Base-by-base conservation (phyloP, 1,284 basidiomycete species). In the Macrocystidia cucumis region DNA sequence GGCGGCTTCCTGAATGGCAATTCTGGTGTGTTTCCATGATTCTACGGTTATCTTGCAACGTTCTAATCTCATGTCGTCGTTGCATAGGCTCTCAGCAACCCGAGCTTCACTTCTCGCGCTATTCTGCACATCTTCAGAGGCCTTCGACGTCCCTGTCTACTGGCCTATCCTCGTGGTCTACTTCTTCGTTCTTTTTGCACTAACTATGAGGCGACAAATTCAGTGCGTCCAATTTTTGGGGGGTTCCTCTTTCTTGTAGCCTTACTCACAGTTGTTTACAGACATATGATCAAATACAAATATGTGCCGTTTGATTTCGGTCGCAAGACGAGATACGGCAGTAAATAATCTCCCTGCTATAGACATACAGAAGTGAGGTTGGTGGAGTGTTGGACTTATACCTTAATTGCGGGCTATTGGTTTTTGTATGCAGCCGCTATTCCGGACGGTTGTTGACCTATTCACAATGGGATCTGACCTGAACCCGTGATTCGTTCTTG, bases 201-300 rank as follows among this genome's bases (percentile, higher is more conserved):
- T 95, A 47, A 93, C 91, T 9, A 93, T 95, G 91, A 74, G 91
- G 44, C 70, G 90, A 47, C 91, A 93, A 63, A 91, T 95, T 52
- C 88, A 87, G 91, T 93, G 55, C 50, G 90, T 74, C 2, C 34
- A 26, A 11, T 38, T 28, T 19, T n/a, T 23, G 25, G 24, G 16
- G 23, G 41, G 29, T 14, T 28, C 11, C 27, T 17, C 14, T 17
- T 11, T 29, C 8, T 29, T 14, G 28, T 24, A 28, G 5, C 11
- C 16, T 12, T 28, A 32, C 25, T 30, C 14, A 28, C 19, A 3
- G 16, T 17, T 17, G 5, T 23, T 19, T 28, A 7, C 55, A 93
- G 91, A 52, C 95, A 98, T 63, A 98, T 98, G 95, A 88, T 96
- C 70, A 95, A 95, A 63, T 97, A 98, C 70, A 91, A 89, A 57